Evolutionary conservation across 2,329 filamentous ascomycete genomes (phyloP).

Genomic region (Dothidotthia symphoricarpi): DNA sequence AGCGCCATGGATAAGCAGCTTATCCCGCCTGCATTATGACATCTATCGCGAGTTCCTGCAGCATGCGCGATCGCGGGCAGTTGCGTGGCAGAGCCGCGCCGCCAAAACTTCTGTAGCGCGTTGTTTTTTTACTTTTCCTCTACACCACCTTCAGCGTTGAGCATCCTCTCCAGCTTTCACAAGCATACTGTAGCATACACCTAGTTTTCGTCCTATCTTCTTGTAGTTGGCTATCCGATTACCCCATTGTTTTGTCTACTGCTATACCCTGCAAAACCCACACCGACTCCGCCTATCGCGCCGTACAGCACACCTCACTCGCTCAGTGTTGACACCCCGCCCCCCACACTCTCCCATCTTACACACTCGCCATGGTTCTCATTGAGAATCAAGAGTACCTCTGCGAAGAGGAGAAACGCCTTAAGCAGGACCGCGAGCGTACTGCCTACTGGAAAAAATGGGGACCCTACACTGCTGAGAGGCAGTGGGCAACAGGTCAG

Average conservation of each 20-base stretch:
- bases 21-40: slow-evolving; percentile 29
- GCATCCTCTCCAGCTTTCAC: slow-evolving; percentile 7
- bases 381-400: slow-evolving; percentile 85
- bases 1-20: slow-evolving; percentile 23
- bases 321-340: slow-evolving; percentile 5
- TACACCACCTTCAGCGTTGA: slow-evolving; percentile 8
- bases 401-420: slow-evolving; percentile 84
- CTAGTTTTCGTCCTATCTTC: slow-evolving; percentile 11
- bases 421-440: slow-evolving; percentile 80
- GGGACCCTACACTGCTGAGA: slow-evolving; percentile 89
- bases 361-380: slow-evolving; percentile 67
- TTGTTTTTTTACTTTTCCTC: slow-evolving; percentile 10
- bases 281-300: slow-evolving; percentile 25
- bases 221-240: slow-evolving; percentile 13
- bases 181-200: slow-evolving; percentile 4
- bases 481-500: slow-evolving; percentile 91
- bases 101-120: slow-evolving; percentile 13
- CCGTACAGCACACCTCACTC: slow-evolving; percentile 13
- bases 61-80: slow-evolving; percentile 20
- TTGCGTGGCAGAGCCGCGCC: slow-evolving; percentile 14
- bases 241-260: slow-evolving; percentile 22
- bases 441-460: slow-evolving; percentile 97
- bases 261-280: slow-evolving; percentile 14
- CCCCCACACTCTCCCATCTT: slow-evolving; percentile 8
- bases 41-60: slow-evolving; percentile 36